These are phyloP conservation scores for Cryptococcus amylolentus DNA, from an alignment of 1,284 basidiomycete species.

Conservation along the genomic window DNA sequence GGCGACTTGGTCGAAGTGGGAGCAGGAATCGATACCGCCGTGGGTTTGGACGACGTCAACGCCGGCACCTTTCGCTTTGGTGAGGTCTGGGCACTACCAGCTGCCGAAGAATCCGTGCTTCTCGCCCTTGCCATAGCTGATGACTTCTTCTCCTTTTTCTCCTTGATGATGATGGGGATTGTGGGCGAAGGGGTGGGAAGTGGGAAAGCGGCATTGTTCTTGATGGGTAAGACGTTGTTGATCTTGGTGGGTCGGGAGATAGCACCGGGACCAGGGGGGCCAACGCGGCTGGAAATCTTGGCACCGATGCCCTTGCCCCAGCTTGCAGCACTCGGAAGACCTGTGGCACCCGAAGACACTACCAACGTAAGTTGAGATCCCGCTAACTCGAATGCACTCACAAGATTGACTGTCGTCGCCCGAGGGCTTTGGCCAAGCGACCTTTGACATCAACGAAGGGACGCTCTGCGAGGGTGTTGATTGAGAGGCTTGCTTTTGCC, in stretches of 20 bases:
- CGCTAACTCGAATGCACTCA: conserved; percentile 13
- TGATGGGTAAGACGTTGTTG: conserved; percentile 34
- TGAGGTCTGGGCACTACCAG: conserved; percentile 32
- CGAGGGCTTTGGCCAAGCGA: conserved; percentile 38
- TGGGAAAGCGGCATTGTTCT: conserved; percentile 39
- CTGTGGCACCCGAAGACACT: conserved; percentile 44
- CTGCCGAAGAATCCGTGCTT: conserved; percentile 33
- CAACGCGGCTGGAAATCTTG: conserved; percentile 41
- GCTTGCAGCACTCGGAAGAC: conserved; percentile 73
- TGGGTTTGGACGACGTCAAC: conserved; percentile 5
- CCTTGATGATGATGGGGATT: conserved; percentile 22
- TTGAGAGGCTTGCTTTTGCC: conserved; percentile 38
- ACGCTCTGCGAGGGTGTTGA: conserved; percentile 19
- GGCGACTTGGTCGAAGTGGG: conserved; percentile 39
- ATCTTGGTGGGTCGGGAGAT: conserved; percentile 35
- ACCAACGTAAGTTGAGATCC: neutral
- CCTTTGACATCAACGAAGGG: conserved; percentile 28
- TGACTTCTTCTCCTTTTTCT: conserved; percentile 30
- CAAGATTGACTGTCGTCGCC: conserved; percentile 37
- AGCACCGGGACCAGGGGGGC: conserved; percentile 16
- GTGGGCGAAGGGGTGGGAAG: conserved; percentile 62
- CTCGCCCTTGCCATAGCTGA: conserved; percentile 33
- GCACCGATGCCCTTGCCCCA: conserved; percentile 57
- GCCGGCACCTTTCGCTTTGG: conserved; percentile 40
- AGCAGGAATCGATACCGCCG: conserved; percentile 39